Conservation (phyloP, 768 basidiomycete species). For the Galerina marginata region DNA sequence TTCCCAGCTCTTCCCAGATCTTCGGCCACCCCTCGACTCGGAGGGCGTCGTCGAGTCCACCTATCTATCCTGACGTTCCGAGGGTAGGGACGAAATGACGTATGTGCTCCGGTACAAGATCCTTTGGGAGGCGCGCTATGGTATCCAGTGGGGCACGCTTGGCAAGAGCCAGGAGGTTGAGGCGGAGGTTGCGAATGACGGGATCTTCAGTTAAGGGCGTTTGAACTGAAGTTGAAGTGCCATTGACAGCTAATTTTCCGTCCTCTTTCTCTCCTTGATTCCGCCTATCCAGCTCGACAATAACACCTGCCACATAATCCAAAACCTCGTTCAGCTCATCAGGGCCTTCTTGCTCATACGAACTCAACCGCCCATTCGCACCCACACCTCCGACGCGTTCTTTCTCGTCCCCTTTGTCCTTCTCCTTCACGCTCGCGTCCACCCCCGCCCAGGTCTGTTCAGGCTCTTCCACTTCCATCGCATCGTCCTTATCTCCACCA, state of each 20-base stretch:
- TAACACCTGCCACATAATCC: constrained; percentile 57
- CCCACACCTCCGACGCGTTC: neutral
- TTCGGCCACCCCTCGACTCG: neutral
- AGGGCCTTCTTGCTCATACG: constrained; percentile 45
- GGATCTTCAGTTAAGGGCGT: constrained; percentile 47
- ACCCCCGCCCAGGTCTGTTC: constrained; percentile 39
- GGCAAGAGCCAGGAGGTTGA: constrained; percentile 78
- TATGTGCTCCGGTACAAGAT: constrained; percentile 70
- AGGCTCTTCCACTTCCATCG: constrained; percentile 37
- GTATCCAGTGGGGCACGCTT: constrained; percentile 79
- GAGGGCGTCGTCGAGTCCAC: neutral
- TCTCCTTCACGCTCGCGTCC: constrained; percentile 29
- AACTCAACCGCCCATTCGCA: constrained; percentile 16
- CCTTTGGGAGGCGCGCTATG: constrained; percentile 65
- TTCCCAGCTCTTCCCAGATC: too few relatives aligned
- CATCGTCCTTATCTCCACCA: constrained; percentile 9
- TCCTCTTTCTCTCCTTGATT: constrained; percentile 11
- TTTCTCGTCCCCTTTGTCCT: neutral
- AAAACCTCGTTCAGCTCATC: constrained; percentile 62
- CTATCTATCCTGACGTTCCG: constrained; percentile 22
- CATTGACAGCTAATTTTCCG: neutral
- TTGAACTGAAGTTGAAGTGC: neutral
- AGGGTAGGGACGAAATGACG: constrained; percentile 66
- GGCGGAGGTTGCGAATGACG: constrained; percentile 58
- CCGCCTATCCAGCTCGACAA: constrained; percentile 48